phyloP scores from a whole-genome alignment of 208 protist species.

The Trypanosoma vivax region DNA sequence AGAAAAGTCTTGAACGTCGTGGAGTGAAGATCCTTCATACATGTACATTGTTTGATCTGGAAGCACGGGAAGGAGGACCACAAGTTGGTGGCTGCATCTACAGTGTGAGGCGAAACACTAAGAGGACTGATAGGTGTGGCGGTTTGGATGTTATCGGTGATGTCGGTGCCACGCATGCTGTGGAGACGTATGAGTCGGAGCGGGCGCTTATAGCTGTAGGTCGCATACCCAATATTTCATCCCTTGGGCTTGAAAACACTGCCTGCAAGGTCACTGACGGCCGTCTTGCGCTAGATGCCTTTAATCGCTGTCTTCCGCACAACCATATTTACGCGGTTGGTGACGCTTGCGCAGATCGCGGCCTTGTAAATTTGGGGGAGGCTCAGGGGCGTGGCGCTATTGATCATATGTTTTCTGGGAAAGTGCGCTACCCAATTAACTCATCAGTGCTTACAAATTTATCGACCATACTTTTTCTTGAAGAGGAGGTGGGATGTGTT shows the following conservation, averaged over 20 bases:
- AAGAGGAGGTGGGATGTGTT: constrained; percentile 53
- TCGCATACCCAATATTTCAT: constrained; percentile 34
- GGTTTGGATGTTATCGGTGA: no score
- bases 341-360: constrained; percentile 29
- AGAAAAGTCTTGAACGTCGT: constrained; percentile 29
- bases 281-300: constrained; percentile 33
- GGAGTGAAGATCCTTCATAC: constrained; percentile 49
- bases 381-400: constrained; percentile 35
- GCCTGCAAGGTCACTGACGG: constrained; percentile 40
- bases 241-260: constrained; percentile 53
- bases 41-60: constrained; percentile 50
- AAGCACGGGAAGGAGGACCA: constrained; percentile 19
- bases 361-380: constrained; percentile 42
- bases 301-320: constrained; percentile 51
- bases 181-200: constrained; percentile 48
- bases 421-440: constrained; percentile 17
- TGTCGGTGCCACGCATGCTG: constrained; percentile 12
- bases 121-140: not conserved
- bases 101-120: constrained; percentile 27
- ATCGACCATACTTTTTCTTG: constrained; percentile 45
- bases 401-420: constrained; percentile 55
- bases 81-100: constrained; percentile 31
- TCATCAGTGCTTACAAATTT: constrained; percentile 26
- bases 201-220: constrained; percentile 52
- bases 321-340: constrained; percentile 72